These are phyloP conservation scores for Trametes polyzona DNA, from an alignment of 1,284 basidiomycete species.

Conservation along the genomic window DNA sequence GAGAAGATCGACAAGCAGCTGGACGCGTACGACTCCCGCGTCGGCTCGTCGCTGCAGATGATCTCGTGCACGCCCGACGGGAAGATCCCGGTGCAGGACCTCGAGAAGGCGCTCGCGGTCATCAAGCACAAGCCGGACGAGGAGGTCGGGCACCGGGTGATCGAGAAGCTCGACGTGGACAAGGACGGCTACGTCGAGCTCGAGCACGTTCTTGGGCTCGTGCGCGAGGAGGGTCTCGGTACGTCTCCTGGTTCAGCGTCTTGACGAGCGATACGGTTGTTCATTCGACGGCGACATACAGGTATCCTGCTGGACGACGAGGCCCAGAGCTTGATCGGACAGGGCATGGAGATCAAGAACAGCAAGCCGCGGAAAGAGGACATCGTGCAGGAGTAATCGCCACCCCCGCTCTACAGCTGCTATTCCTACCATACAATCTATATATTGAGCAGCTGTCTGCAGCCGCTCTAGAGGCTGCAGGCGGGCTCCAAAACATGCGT, in stretches of 20 bases:
- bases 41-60: constrained; percentile 92
- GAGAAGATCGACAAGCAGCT: constrained; percentile 95
- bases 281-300: constrained; percentile 31
- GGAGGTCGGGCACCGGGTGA: constrained; percentile 86
- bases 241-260: constrained; percentile 30
- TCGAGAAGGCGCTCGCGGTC: constrained; percentile 89
- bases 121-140: constrained; percentile 96
- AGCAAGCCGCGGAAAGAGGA: constrained; percentile 73
- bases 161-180: constrained; percentile 95
- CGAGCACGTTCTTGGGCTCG: constrained; percentile 80
- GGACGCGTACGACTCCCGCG: constrained; percentile 88
- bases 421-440: constrained; percentile 19
- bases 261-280: constrained; percentile 1
- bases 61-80: constrained; percentile 93
- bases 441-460: constrained; percentile 9
- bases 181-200: constrained; percentile 94
- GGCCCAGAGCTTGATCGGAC: constrained; percentile 72
- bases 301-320: constrained; percentile 78
- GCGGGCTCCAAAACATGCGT: not conserved
- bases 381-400: constrained; percentile 73
- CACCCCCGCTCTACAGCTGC: constrained; percentile 9
- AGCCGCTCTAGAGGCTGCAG: not conserved
- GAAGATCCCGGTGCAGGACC: constrained; percentile 88
- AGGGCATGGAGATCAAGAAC: constrained; percentile 76
- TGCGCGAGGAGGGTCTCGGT: constrained; percentile 81